Evolutionary conservation across 2,329 filamentous ascomycete species (phyloP), one percentile per base, ranked within the genome.

Genomic region (Geosmithia putterillii): DNA sequence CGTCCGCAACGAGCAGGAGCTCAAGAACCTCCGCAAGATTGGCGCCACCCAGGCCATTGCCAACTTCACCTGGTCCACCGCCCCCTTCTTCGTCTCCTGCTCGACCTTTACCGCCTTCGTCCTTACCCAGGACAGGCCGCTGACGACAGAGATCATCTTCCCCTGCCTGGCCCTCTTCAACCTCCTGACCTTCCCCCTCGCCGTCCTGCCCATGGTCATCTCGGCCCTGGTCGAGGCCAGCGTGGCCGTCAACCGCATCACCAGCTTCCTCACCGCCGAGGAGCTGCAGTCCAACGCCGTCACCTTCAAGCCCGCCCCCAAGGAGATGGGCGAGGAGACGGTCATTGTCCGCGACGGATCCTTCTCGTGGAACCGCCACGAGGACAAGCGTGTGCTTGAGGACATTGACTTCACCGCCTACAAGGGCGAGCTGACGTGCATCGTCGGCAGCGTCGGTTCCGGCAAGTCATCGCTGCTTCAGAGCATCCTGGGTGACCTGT

Each of bases 21-120:
- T 98, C 44, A 92, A 92, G 68, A 98, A 94, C 21, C 73, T 98
- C 45, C 83, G 92, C 49, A 95, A 90, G 64, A 98, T 98, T 52
- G 92, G 92, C 47, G 90, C 89, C 19, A 86, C 88, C 2, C 89
- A 95, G 61, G 86, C 92, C 2, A 75, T 95, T 57, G 88, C 92
- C 48, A 98, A 95, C 57, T 98, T 98, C 55, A 95, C 90, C 12
- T 98, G 92, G 92, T 94, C 84, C 43, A 94, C 88, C 0, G 95
- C 92, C 2, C 94, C 92, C 2, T 98, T 98, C 68, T 74, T 98
- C 41, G 94, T 98, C 3, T 96, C 92, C 1, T 98, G 92, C 68
- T 87, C 86, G 9, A 98, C 92, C 0, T 98, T 98, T 57, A 81
- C 86, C 9, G 84, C 96, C 23, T 98, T 94, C 53, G 92, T 96